phyloP scores from a whole-genome alignment of 1,284 basidiomycete genomes.

The Ceraceosorus guamensis region DNA sequence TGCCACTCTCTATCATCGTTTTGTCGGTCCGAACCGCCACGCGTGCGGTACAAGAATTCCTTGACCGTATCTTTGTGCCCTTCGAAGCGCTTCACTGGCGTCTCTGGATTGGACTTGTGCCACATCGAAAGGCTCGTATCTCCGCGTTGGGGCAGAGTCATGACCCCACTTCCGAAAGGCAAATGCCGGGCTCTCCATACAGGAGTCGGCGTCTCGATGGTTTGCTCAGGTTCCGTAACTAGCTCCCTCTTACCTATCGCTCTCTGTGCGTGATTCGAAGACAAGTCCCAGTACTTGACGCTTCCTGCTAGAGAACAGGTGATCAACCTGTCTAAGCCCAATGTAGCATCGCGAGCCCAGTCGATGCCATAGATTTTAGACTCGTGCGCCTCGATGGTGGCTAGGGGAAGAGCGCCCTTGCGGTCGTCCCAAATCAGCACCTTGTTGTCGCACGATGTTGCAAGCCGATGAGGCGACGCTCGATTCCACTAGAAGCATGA shows the following conservation, averaged over 20 bases:
- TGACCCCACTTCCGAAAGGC: slow-evolving; percentile 82
- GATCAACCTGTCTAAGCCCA: slow-evolving; percentile 39
- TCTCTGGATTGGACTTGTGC: slow-evolving; percentile 52
- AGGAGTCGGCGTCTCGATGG: slow-evolving; percentile 72
- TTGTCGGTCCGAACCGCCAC: slow-evolving; percentile 51
- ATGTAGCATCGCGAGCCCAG: slow-evolving; percentile 32
- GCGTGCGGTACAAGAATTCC: slow-evolving; percentile 89
- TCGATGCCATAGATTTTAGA: slow-evolving; percentile 47
- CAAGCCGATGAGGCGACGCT: slow-evolving; percentile 14
- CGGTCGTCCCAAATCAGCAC: slow-evolving; percentile 47
- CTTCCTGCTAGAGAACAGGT: slow-evolving; percentile 46
- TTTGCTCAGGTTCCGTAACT: slow-evolving; percentile 44
- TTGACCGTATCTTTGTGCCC: slow-evolving; percentile 91
- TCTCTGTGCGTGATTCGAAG: slow-evolving; percentile 22
- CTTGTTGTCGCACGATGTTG: slow-evolving; percentile 19
- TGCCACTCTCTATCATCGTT: slow-evolving; percentile 44
- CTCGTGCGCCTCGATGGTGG: slow-evolving; percentile 40
- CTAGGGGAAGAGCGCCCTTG: slow-evolving; percentile 33
- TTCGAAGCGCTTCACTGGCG: slow-evolving; percentile 68
- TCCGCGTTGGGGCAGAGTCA: slow-evolving; percentile 83
- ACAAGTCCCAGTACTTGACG: slow-evolving; percentile 45
- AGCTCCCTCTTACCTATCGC: slow-evolving; percentile 36
- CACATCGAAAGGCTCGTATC: slow-evolving; percentile 81
- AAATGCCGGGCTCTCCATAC: slow-evolving; percentile 88
- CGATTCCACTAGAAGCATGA: slow-evolving; percentile 30